These are phyloP conservation scores for Pestalotiopsis fici DNA, from an alignment of 2,329 filamentous ascomycete species.

Conservation along the genomic window DNA sequence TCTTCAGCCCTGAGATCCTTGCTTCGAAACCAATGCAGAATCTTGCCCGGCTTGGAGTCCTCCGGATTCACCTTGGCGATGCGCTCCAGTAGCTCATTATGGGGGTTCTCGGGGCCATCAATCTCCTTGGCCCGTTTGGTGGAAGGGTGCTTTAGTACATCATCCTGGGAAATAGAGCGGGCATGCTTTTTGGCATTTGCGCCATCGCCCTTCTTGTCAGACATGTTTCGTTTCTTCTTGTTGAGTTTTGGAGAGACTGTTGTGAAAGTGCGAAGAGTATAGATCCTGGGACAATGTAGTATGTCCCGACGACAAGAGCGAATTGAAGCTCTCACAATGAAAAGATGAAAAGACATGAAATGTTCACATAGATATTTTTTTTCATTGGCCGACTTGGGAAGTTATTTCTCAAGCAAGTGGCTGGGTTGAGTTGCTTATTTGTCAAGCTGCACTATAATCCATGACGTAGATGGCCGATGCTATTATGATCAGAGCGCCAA, in stretches of 20 bases:
- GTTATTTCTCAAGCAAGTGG: neutral
- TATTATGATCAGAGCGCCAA: neutral
- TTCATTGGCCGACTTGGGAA: neutral
- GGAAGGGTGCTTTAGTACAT: slow-evolving; percentile 23
- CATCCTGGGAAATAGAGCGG: slow-evolving; percentile 18
- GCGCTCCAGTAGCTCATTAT: slow-evolving; percentile 13
- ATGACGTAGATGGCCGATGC: slow-evolving; percentile 8
- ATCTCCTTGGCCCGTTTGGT: slow-evolving; percentile 27
- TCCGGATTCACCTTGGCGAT: slow-evolving; percentile 4
- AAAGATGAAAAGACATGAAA: neutral
- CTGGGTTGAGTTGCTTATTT: neutral
- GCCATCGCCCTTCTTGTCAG: neutral
- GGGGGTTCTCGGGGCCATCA: slow-evolving; percentile 19
- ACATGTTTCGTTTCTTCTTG: slow-evolving; percentile 8
- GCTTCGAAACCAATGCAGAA: slow-evolving; percentile 25
- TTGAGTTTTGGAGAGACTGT: neutral
- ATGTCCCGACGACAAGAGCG: neutral
- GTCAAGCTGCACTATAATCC: neutral
- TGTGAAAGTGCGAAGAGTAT: neutral
- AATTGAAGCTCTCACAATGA: neutral
- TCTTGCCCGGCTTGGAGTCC: slow-evolving; percentile 12
- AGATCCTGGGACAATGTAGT: neutral
- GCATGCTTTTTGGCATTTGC: slow-evolving; percentile 16
- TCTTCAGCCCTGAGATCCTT: slow-evolving; percentile 25
- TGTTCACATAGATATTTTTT: neutral